These are phyloP conservation scores for Juglanconis sp. DNA, from an alignment of 2,329 filamentous ascomycete genomes.

Conservation along the genomic window DNA sequence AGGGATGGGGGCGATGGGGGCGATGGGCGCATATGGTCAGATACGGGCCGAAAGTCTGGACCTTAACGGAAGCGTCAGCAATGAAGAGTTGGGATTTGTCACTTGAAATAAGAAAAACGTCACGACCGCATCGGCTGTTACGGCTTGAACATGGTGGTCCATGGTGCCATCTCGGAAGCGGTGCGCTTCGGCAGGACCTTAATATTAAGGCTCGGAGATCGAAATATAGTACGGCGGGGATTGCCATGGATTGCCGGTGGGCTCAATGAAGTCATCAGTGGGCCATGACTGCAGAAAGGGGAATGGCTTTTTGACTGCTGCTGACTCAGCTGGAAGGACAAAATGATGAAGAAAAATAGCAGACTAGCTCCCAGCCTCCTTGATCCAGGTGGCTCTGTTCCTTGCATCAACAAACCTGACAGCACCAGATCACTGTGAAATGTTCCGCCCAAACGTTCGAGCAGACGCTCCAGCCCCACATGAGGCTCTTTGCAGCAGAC, in stretches of 20 bases:
- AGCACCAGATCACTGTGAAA: too few relatives aligned
- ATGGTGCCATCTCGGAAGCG: background rate
- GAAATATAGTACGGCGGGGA: background rate
- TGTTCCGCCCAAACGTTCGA: too few relatives aligned
- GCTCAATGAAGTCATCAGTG: background rate
- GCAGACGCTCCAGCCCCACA: too few relatives aligned
- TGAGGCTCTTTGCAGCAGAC: too few relatives aligned
- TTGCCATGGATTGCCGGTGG: background rate
- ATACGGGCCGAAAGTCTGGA: background rate
- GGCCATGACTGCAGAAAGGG: too few relatives aligned
- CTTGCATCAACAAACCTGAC: too few relatives aligned
- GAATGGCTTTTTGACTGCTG: too few relatives aligned
- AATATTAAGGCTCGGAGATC: background rate
- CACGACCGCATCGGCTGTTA: background rate
- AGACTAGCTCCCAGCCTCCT: too few relatives aligned
- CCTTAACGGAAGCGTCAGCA: background rate
- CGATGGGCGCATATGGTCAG: too few relatives aligned
- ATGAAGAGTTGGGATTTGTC: background rate
- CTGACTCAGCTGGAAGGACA: background rate
- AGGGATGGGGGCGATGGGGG: constrained; percentile 23
- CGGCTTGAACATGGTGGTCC: background rate
- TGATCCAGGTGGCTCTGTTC: too few relatives aligned
- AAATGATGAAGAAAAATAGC: too few relatives aligned
- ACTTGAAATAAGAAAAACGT: background rate
- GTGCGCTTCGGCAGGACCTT: too few relatives aligned